A percentile compares a stretch with the other conserved stretches of the same genome.
These are phyloP conservation scores for Aureoboletus auriporus DNA, from an alignment of 768 basidiomycete species.

Conservation along the genomic window DNA sequence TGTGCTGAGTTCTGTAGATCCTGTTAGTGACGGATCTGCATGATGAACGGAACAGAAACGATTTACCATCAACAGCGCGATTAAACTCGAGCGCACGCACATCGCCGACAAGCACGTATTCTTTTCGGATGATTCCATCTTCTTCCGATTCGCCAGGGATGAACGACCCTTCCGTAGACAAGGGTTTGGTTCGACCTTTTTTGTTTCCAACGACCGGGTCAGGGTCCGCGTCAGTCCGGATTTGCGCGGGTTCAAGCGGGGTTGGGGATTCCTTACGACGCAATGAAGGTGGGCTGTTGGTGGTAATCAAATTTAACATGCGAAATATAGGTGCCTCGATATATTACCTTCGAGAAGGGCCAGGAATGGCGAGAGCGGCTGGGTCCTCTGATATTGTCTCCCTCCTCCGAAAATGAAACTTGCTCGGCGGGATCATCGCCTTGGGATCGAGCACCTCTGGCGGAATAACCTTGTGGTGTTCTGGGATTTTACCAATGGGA, in stretches of 20 bases:
- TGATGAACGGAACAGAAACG: not conserved
- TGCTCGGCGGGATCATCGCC: conserved; percentile 79
- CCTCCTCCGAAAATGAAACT: conserved; percentile 62
- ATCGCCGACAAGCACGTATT: conserved; percentile 95
- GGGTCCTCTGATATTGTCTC: conserved; percentile 17
- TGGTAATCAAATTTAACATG: not conserved
- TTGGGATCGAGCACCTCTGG: conserved; percentile 78
- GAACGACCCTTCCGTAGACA: conserved; percentile 57
- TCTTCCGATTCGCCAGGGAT: conserved; percentile 86
- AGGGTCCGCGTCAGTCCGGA: conserved; percentile 10
- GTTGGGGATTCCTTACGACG: conserved; percentile 17
- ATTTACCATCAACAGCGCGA: conserved; percentile 82
- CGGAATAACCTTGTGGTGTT: conserved; percentile 69
- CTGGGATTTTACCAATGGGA: conserved; percentile 50
- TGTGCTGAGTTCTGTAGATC: conserved; percentile 54
- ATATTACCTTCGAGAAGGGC: conserved; percentile 20
- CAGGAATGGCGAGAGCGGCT: not conserved
- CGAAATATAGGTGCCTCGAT: not conserved
- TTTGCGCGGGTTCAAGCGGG: conserved; percentile 11
- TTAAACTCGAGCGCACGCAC: conserved; percentile 88
- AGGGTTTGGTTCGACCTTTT: conserved; percentile 20
- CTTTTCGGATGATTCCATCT: conserved; percentile 72
- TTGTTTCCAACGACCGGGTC: conserved; percentile 6
- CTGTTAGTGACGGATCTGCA: conserved; percentile 8
- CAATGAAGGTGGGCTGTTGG: conserved; percentile 11